These are phyloP conservation scores for Sorghum bicolor DNA, from an alignment of 176 grass and related monocot genomes.

Conservation along the genomic window DNA sequence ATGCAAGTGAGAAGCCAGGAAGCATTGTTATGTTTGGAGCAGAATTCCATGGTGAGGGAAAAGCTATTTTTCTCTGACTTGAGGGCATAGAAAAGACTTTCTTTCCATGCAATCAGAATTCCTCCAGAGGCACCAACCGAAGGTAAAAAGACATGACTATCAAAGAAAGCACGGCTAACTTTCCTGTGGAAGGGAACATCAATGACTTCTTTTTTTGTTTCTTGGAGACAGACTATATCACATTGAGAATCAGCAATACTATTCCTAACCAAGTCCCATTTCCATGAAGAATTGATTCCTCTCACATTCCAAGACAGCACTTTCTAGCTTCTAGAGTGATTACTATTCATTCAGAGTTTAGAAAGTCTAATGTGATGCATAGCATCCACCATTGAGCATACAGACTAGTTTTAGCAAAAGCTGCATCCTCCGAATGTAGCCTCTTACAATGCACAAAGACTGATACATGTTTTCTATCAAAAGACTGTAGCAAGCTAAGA, in stretches of 20 bases:
- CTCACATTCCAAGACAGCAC: too few relatives aligned
- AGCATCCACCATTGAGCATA: too few relatives aligned
- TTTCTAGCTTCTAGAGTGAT: too few relatives aligned
- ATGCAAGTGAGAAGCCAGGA: accelerated
- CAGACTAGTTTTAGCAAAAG: too few relatives aligned
- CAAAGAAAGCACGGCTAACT: accelerated
- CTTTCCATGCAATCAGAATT: accelerated
- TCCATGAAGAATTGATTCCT: too few relatives aligned
- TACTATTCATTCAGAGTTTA: too few relatives aligned
- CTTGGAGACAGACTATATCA: background rate
- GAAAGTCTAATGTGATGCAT: too few relatives aligned
- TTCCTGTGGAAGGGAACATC: accelerated
- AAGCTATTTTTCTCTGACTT: accelerated
- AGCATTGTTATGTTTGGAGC: accelerated
- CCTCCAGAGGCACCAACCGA: background rate
- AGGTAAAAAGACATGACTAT: accelerated
- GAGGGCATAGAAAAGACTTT: accelerated
- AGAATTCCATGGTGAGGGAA: background rate
- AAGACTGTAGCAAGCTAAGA: too few relatives aligned
- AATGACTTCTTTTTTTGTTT: background rate
- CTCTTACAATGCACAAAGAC: too few relatives aligned
- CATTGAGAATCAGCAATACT: accelerated
- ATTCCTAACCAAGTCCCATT: background rate
- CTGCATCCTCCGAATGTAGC: too few relatives aligned
- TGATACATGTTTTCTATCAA: too few relatives aligned